phyloP scores from a whole-genome alignment of 2,329 filamentous ascomycete genomes.

The Nemania sp. region DNA sequence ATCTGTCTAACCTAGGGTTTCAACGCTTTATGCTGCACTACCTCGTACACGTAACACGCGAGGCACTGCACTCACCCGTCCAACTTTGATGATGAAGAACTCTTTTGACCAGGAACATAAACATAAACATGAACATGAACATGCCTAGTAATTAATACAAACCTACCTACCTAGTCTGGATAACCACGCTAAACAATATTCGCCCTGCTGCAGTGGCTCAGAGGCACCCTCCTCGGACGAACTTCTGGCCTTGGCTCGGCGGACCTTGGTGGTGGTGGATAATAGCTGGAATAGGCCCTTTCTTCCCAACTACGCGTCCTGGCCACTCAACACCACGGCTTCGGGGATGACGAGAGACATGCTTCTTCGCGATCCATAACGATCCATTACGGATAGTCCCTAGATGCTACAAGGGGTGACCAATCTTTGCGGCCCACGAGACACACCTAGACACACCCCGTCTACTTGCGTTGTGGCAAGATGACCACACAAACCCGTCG shows the following conservation, averaged over 20 bases:
- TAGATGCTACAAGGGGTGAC: conserved; percentile 49
- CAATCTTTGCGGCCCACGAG: conserved; percentile 58
- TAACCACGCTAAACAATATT: conserved; percentile 38
- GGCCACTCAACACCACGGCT: conserved; percentile 42
- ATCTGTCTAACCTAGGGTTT: conserved; percentile 7
- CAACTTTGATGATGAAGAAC: conserved; percentile 7
- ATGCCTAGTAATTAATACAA: too few relatives aligned
- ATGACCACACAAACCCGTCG: conserved; percentile 48
- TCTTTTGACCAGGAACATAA: too few relatives aligned
- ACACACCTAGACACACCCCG: conserved; percentile 57
- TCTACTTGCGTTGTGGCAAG: conserved; percentile 55
- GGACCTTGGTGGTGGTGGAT: conserved; percentile 21
- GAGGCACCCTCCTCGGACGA: conserved; percentile 38
- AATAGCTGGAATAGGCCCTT: conserved; percentile 12
- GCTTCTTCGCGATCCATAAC: conserved; percentile 43
- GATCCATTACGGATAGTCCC: conserved; percentile 42
- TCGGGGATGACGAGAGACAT: conserved; percentile 51
- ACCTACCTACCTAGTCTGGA: too few relatives aligned
- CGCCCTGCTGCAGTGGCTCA: conserved; percentile 27
- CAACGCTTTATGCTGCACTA: conserved; percentile 17
- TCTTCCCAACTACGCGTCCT: conserved; percentile 23
- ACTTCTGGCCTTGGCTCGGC: conserved; percentile 36
- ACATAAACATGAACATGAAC: too few relatives aligned
- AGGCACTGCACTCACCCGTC: conserved; percentile 19
- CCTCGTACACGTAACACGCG: conserved; percentile 4